phyloP scores from a whole-genome alignment of 768 basidiomycete genomes.

The Rossbeevera mucosa region DNA sequence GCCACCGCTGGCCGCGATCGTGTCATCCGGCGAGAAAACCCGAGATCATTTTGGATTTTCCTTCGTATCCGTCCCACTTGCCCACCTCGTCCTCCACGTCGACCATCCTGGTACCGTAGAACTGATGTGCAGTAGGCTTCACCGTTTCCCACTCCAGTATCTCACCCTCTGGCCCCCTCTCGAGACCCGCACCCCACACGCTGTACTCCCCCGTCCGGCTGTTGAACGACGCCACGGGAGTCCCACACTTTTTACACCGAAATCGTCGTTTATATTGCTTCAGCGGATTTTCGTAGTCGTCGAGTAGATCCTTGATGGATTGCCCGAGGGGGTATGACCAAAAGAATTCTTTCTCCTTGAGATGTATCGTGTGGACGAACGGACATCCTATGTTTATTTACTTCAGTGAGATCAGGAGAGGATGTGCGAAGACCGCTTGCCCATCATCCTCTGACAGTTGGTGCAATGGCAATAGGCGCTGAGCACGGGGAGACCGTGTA shows the following conservation, averaged over 20 bases:
- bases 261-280: constrained; percentile 60
- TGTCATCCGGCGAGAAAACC: constrained; percentile 10
- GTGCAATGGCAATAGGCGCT: constrained; percentile 71
- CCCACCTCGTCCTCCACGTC: constrained; percentile 51
- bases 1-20: constrained; percentile 16
- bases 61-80: constrained; percentile 67
- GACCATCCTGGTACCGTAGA: constrained; percentile 59
- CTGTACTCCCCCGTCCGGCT: constrained; percentile 44
- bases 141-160: constrained; percentile 51
- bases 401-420: neutral
- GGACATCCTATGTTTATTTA: constrained; percentile 33
- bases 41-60: constrained; percentile 36
- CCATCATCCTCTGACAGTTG: constrained; percentile 58
- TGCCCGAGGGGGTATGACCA: constrained; percentile 40
- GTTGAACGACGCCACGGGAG: constrained; percentile 50
- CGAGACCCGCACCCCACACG: constrained; percentile 55
- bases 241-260: constrained; percentile 61
- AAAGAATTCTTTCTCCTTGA: constrained; percentile 43
- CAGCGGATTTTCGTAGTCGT: constrained; percentile 42
- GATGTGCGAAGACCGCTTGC: constrained; percentile 29
- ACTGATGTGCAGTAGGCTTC: constrained; percentile 59
- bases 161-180: constrained; percentile 47
- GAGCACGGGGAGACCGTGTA: constrained; percentile 45
- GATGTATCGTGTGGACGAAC: constrained; percentile 60
- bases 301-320: constrained; percentile 34